A percentile compares a stretch with the other conserved stretches of the same genome.
Evolutionary conservation across 768 basidiomycete species (phyloP).

Genomic region (Guyanaporus albipodus): DNA sequence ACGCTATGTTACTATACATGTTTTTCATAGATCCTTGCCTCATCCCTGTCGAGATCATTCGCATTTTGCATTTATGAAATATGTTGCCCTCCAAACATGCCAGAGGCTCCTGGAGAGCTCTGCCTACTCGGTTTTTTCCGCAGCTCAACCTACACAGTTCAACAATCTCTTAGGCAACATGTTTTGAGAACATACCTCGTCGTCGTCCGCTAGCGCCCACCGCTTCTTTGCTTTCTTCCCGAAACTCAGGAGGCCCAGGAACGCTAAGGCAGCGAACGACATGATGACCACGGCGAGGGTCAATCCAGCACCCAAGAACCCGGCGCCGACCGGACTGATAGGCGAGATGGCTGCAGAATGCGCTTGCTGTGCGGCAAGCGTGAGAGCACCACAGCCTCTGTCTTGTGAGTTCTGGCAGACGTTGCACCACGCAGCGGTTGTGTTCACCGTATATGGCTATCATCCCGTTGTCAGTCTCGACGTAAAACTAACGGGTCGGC

Average conservation of each 20-base stretch:
- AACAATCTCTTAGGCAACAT: not conserved
- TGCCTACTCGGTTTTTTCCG: slow-evolving; percentile 14
- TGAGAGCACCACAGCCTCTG: slow-evolving; percentile 52
- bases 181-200: slow-evolving; percentile 16
- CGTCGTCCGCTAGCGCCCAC: not conserved
- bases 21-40: slow-evolving; percentile 9
- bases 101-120: not conserved
- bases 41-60: not conserved
- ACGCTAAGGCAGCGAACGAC: slow-evolving; percentile 37
- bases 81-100: not conserved
- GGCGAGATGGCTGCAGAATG: slow-evolving; percentile 32
- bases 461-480: not conserved
- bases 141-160: slow-evolving; percentile 21
- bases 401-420: slow-evolving; percentile 53
- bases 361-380: slow-evolving; percentile 28
- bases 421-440: slow-evolving; percentile 55
- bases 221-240: slow-evolving; percentile 14
- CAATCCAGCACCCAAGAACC: slow-evolving; percentile 62
- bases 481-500: no score
- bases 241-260: slow-evolving; percentile 37
- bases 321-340: slow-evolving; percentile 58
- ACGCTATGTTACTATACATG: slow-evolving; percentile 15
- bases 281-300: slow-evolving; percentile 40
- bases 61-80: slow-evolving; percentile 1
- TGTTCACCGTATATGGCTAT: slow-evolving; percentile 48